Base-by-base conservation (phyloP, 208 protist genomes). In the Novymonas esmeraldas region DNA sequence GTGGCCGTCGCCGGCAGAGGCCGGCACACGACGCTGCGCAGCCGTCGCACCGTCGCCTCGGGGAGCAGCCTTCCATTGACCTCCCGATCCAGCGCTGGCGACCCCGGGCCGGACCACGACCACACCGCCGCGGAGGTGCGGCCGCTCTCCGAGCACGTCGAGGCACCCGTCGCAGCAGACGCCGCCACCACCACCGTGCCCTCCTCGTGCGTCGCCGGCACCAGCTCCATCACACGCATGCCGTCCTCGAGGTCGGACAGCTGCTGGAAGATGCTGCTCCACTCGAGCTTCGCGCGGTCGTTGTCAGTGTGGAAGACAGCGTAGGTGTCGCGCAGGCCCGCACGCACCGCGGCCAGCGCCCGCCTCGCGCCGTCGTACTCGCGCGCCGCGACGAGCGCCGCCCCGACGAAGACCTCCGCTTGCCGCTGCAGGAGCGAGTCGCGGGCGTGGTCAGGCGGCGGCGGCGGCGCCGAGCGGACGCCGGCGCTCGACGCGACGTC, bases 241-340 rank as follows among this genome's bases (percentile, higher is more conserved):
- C 83, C 90, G 65, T 96, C 90, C 63, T 91, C 86, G 14, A 94
- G 77, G 50, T 96, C 87, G 51, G 90, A 88, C 3, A 96, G 76
- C 70, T 93, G 78, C 71, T 92, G 82, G 61, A 93, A 92, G 60
- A 96, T 76, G 54, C 80, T 81, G 64, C 79, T 81, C 44, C 90
- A 71, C 70, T 96, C 85, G 50, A 91, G 77, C 55, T 88, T 93
- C 14, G 87, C 62, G 28, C 85, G 85, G 11, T 72, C 61, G 71
- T 92, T 84, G 58, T 86, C 78, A 2, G 85, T 93, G 71, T 91
- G 79, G 45, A 93, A 90, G 26, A 92, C 78, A 2, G 84, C 70
- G 74, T 92, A 93, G 14, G 72, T 77, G 64, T 88, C 75, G n/a
- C 72, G 62, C 41, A 96, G 67, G 0, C 75, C 64, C n/a, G 71